Evolutionary conservation across 768 basidiomycete genomes (phyloP), one percentile per base, ranked within the genome.

Genomic region (Tulasnella sp.): DNA sequence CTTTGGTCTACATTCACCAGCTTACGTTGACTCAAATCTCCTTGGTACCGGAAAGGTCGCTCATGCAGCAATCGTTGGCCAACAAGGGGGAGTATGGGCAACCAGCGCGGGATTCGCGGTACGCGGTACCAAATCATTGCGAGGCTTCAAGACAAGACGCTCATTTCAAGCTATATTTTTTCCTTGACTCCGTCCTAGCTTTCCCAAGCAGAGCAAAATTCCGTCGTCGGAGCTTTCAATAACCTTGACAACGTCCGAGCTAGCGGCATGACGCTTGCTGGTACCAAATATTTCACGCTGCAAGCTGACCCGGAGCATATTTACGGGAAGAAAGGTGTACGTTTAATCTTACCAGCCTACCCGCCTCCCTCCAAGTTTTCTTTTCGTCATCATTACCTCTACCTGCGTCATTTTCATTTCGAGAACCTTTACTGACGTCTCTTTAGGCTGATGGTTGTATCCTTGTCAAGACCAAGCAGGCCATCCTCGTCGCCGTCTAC

Each of bases 401-500:
- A 27, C 40, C 48, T 56, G 38, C 31, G 16, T 56, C 71, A 34
- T 21, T 38, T 71, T 48, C 36, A 36, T 71, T 48, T 52, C 31
- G 24, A 36, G 42, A 27, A 27, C 36, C 62, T 42, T 38, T 21
- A 19, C 48, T 79, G 38, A n/a, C n/a, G n/a, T 72, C 1, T 72
- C 18, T 72, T 6, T 83, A 97, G 95, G 88, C 88, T 31, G 90
- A 94, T 84, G 96, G 97, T 1, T 90, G 87, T 48, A 82, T 89
- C 40, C 84, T 91, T 81, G 91, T 93, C 72, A 93, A 93, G 88
- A 97, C 95, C 24, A 92, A 89, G 80, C 92, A 94, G 83, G 95
- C 94, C n/a, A 87, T 97, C 78, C 87, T 98, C 76, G 91, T 98
- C 31, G 90, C 90, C 7, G 91, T 92, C 83, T 98, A 97, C 85